phyloP scores from a whole-genome alignment of 108 stramenopile species.

The Nitzschia inconspicua region DNA sequence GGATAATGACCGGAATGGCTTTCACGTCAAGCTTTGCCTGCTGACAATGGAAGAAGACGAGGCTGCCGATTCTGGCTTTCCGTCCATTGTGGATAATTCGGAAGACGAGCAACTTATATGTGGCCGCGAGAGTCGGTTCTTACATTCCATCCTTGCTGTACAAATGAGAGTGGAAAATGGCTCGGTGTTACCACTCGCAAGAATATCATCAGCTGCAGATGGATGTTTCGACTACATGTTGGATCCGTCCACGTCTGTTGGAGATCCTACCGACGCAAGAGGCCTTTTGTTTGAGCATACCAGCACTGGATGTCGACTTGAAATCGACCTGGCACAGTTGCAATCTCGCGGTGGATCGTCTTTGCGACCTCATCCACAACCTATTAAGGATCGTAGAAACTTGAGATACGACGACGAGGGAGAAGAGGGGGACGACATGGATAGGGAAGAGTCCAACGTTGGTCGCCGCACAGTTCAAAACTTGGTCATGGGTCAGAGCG shows the following conservation, averaged over 20 bases:
- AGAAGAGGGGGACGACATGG: slow-evolving; percentile 3
- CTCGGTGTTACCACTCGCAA: slow-evolving; percentile 7
- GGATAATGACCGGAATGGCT: not conserved
- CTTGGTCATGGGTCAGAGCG: not conserved
- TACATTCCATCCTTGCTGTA: slow-evolving; percentile 25
- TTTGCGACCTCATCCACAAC: slow-evolving; percentile 9
- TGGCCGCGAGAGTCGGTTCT: slow-evolving; percentile 27
- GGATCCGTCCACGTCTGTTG: not conserved
- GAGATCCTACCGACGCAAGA: slow-evolving; percentile 6
- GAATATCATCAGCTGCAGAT: slow-evolving; percentile 16
- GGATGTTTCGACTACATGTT: slow-evolving; percentile 1
- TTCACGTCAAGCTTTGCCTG: slow-evolving; percentile 45
- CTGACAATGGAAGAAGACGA: slow-evolving; percentile 74
- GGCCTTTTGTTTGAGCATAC: slow-evolving; percentile 42
- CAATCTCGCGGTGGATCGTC: slow-evolving; percentile 13
- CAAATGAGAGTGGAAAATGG: slow-evolving; percentile 3
- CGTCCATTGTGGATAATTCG: slow-evolving; percentile 27
- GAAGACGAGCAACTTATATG: slow-evolving; percentile 64
- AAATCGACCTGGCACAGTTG: slow-evolving; percentile 34
- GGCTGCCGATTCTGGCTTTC: slow-evolving; percentile 53
- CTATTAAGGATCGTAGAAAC: too few relatives aligned
- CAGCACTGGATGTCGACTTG: slow-evolving; percentile 48
- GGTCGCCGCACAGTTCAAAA: slow-evolving; percentile 14
- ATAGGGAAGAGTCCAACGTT: slow-evolving; percentile 10
- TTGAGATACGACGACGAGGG: not conserved